Evolutionary conservation across 2,329 filamentous ascomycete genomes (phyloP).

Genomic region (Botrytis byssoidea): DNA sequence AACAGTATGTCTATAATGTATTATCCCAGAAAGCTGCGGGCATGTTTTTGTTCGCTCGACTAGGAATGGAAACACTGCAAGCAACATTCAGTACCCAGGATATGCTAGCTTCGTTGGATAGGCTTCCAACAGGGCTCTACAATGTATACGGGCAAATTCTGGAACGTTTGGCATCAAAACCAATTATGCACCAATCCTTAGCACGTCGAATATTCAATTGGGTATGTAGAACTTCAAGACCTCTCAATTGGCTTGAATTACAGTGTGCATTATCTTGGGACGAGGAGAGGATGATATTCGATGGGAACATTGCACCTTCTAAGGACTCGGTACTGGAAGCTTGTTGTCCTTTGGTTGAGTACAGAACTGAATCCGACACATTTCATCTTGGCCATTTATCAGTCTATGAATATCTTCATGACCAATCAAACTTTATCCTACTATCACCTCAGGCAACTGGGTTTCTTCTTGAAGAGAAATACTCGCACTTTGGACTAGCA

Average conservation of each 20-base stretch:
- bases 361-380: slow-evolving; percentile 12
- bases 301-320: slow-evolving; percentile 4
- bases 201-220: slow-evolving; percentile 16
- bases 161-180: slow-evolving; percentile 14
- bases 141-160: slow-evolving; percentile 16
- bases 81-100: slow-evolving; percentile 19
- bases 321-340: slow-evolving; percentile 15
- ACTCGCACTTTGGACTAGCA: slow-evolving; percentile 4
- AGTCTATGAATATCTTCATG: slow-evolving; percentile 19
- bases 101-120: slow-evolving; percentile 16
- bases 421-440: neutral
- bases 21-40: slow-evolving; percentile 16
- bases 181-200: neutral
- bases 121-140: slow-evolving; percentile 14
- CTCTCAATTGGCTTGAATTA: slow-evolving; percentile 18
- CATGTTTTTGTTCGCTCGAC: slow-evolving; percentile 19
- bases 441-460: slow-evolving; percentile 13
- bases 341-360: slow-evolving; percentile 18
- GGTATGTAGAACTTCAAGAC: slow-evolving; percentile 18
- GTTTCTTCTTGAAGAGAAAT: slow-evolving; percentile 13
- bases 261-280: slow-evolving; percentile 18
- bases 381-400: slow-evolving; percentile 20
- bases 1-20: slow-evolving; percentile 18
- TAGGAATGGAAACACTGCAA: slow-evolving; percentile 16
- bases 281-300: slow-evolving; percentile 14